phyloP scores from a whole-genome alignment of 768 basidiomycete genomes.

The Leccinum disarticulatum region DNA sequence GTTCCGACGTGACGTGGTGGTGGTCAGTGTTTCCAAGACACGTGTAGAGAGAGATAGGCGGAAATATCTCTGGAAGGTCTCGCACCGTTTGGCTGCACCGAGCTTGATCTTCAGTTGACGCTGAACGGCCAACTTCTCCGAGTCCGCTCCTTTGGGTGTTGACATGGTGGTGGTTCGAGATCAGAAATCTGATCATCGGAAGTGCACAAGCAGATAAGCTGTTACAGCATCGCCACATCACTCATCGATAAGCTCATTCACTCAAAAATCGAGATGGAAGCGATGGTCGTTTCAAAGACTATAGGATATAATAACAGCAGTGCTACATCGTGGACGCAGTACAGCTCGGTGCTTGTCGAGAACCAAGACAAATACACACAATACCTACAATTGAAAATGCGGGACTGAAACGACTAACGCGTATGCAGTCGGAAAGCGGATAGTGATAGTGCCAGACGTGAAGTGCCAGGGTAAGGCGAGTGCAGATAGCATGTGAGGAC shows the following conservation, averaged over 20 bases:
- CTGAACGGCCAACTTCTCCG: slow-evolving; percentile 38
- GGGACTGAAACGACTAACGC: slow-evolving; percentile 27
- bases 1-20: slow-evolving; percentile 11
- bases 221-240: neutral
- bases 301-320: slow-evolving; percentile 27
- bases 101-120: slow-evolving; percentile 80
- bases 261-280: neutral
- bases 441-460: slow-evolving; percentile 22
- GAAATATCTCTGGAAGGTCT: slow-evolving; percentile 15
- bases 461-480: slow-evolving; percentile 18
- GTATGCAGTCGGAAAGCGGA: slow-evolving; percentile 22
- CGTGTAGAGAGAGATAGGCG: slow-evolving; percentile 11
- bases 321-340: slow-evolving; percentile 35
- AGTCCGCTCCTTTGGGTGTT: slow-evolving; percentile 9
- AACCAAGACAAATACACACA: slow-evolving; percentile 29
- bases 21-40: slow-evolving; percentile 6
- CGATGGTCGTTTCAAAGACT: slow-evolving; percentile 26
- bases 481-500: slow-evolving; percentile 15
- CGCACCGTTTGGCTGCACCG: slow-evolving; percentile 62
- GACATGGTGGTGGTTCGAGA: slow-evolving; percentile 22
- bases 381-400: slow-evolving; percentile 31
- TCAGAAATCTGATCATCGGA: neutral
- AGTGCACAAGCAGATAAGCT: slow-evolving; percentile 2
- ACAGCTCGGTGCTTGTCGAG: slow-evolving; percentile 30
- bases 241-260: slow-evolving; percentile 12